Percentiles rank a stretch among this genome's conserved stretches.
These are phyloP conservation scores for Sarcocystis neurona DNA, from an alignment of 169 alveolate genomes.

Conservation along the genomic window DNA sequence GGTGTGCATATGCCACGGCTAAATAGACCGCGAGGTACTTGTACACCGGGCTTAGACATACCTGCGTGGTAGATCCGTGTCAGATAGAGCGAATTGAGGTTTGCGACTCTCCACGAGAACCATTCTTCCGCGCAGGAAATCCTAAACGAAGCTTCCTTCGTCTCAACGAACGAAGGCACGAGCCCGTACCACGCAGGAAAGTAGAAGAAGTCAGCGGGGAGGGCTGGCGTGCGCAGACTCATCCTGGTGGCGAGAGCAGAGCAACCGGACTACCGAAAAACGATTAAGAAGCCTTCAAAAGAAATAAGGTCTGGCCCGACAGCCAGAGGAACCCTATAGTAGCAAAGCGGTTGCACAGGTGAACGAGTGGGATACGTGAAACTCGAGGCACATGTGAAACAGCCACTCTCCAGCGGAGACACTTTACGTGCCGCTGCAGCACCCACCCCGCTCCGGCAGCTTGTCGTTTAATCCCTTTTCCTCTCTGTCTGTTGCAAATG, in stretches of 20 bases:
- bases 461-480: background rate
- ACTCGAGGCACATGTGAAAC: no score
- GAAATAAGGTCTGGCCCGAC: no score
- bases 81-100: conserved; percentile 35
- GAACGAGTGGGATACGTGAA: no score
- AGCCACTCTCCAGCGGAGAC: background rate
- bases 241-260: no score
- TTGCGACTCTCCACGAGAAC: conserved; percentile 52
- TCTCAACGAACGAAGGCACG: conserved; percentile 19
- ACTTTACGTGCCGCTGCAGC: background rate
- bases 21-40: no score
- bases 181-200: conserved; percentile 47
- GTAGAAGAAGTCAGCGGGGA: conserved; percentile 46
- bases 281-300: no score
- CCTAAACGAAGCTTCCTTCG: background rate
- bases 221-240: conserved; percentile 48
- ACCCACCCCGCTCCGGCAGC: background rate
- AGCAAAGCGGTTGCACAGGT: no score
- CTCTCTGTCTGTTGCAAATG: no score
- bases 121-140: conserved; percentile 38
- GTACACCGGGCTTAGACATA: background rate
- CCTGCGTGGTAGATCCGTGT: conserved; percentile 50
- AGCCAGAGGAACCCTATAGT: no score
- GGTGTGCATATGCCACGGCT: background rate
- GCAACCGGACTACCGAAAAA: no score